Evolutionary conservation across 805 yeast species (phyloP), one percentile per base, ranked within the genome.

Genomic region (Monosporozyma unispora): DNA sequence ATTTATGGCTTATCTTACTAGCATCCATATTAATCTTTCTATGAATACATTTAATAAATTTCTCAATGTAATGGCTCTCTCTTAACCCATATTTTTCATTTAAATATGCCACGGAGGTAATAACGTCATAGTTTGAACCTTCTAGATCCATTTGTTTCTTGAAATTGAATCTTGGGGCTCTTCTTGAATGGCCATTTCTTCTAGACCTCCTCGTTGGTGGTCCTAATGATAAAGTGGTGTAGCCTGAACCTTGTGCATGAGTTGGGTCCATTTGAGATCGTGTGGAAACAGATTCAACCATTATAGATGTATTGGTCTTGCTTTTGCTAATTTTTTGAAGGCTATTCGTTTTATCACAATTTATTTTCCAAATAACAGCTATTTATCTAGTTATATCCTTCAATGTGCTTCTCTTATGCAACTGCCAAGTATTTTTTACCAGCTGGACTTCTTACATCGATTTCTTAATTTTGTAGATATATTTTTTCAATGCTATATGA

Each of bases 61-160:
- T 54, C 27, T 57, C 59, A 41, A 63, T 61, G 47, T 64, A 62
- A 47, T 57, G 59, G 8, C 59, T 55, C 44, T 62, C 61, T 38
- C 62, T 58, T 33, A 61, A 50, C 6, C 68, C 68, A 49, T 62
- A 66, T 43, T 66, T 66, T 35, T 58, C 61, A 41, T 59, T 61
- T 33, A 66, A 49, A 48, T 64, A 66, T 27, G 58, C 60, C 27
- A 62, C 60, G 1, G 68, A 63, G 1, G 67, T 64, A 22, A 65
- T 62, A 37, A 59, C 48, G 33, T 57, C 58, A 49, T 65, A 65
- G 44, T 60, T 58, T 3, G 64, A 59, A 10, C 60, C 63, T 38
- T 59, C 57, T 7, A 58, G 39, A 3, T 58, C 50, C 60, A 63
- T 52, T 38, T 57, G 52, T 29, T 53, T 60, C 45, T 54, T 48